These are phyloP conservation scores for Hippophae rhamnoides DNA, from an alignment of 306 rosid species.

Conservation along the genomic window DNA sequence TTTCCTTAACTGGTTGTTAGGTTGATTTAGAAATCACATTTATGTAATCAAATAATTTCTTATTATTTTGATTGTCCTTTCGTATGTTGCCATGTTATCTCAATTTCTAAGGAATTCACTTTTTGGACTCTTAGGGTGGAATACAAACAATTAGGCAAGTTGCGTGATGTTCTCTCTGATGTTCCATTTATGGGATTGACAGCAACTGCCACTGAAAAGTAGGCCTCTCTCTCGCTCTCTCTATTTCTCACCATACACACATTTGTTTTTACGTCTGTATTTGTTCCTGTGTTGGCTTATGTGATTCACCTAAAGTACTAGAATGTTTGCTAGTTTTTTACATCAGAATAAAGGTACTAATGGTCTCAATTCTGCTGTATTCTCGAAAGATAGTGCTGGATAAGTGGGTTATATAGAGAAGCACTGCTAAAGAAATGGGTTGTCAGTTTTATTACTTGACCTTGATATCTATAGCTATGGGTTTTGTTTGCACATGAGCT, in stretches of 20 bases:
- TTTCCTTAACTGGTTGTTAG: neutral
- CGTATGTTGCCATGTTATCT: neutral
- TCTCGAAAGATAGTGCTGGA: too few species aligned
- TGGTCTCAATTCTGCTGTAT: too few species aligned
- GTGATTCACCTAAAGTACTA: too few species aligned
- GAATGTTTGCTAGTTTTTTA: too few species aligned
- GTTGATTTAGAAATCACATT: neutral
- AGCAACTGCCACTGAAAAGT: constrained; percentile 91
- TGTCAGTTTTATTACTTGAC: too few species aligned
- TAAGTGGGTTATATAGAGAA: too few species aligned
- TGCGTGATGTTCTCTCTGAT: constrained; percentile 54
- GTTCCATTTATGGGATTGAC: constrained; percentile 87
- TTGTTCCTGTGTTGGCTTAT: too few species aligned
- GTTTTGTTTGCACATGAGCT: neutral
- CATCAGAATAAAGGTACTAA: too few species aligned
- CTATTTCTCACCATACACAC: neutral
- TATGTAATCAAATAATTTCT: neutral
- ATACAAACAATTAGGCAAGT: constrained; percentile 64
- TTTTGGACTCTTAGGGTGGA: constrained; percentile 43
- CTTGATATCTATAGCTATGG: too few species aligned
- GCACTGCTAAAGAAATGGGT: too few species aligned
- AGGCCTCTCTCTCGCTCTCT: constrained; percentile 24
- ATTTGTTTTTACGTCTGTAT: neutral
- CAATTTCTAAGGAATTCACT: constrained; percentile 4
- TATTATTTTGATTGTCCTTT: neutral